Percentiles rank a stretch among this genome's conserved stretches.
Evolutionary conservation across 805 yeast species (phyloP).

Genomic region (Starmerella vitae): DNA sequence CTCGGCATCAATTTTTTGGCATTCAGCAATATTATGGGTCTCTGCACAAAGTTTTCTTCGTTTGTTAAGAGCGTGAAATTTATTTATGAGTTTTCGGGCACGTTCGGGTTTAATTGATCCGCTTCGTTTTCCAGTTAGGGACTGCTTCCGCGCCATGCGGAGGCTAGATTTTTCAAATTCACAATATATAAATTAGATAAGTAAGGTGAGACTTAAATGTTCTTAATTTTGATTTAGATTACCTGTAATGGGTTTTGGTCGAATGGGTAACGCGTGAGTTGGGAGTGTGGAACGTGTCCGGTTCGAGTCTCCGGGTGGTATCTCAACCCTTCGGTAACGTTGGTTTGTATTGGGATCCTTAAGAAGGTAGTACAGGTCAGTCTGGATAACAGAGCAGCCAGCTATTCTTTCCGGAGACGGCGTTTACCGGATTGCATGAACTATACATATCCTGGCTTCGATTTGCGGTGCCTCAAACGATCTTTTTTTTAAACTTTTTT

Average conservation of each 20-base stretch:
- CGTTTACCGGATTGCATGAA: constrained; percentile 26
- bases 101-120: constrained; percentile 47
- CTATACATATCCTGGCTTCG: too few relatives aligned
- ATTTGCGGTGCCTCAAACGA: too few relatives aligned
- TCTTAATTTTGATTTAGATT: not conserved
- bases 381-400: constrained; percentile 27
- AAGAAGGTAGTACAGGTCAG: constrained; percentile 24
- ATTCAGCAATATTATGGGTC: constrained; percentile 21
- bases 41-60: constrained; percentile 19
- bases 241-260: constrained; percentile 25
- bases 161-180: not conserved
- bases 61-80: constrained; percentile 61
- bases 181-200: too few relatives aligned
- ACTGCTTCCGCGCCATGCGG: constrained; percentile 8
- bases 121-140: constrained; percentile 27
- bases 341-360: constrained; percentile 16
- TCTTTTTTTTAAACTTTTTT: too few relatives aligned
- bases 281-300: constrained; percentile 23
- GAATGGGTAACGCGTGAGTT: constrained; percentile 9
- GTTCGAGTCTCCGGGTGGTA: constrained; percentile 25
- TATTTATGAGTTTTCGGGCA: constrained; percentile 58
- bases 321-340: constrained; percentile 19
- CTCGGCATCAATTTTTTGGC: constrained; percentile 50
- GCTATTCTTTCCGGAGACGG: constrained; percentile 23
- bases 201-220: not conserved